Evolutionary conservation across 768 basidiomycete genomes (phyloP).

Genomic region (Mrakia frigida): DNA sequence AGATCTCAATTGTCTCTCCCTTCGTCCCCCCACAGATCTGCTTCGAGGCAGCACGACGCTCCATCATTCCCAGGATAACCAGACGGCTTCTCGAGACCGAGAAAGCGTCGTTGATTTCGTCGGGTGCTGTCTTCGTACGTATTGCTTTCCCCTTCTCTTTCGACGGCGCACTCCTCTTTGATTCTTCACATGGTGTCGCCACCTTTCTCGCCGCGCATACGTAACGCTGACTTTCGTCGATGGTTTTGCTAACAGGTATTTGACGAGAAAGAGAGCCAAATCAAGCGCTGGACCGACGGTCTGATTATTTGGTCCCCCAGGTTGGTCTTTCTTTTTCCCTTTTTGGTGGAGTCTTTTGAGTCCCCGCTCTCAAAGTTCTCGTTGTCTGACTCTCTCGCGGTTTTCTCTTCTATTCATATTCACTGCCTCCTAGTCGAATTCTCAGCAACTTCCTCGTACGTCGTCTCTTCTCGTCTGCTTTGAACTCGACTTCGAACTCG

Average conservation of each 20-base stretch:
- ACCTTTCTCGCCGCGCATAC: too few relatives aligned
- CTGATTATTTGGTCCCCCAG: not conserved
- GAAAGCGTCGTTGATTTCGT: slow-evolving; percentile 1
- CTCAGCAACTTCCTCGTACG: slow-evolving; percentile 5
- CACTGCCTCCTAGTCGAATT: not conserved
- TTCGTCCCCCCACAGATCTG: not conserved
- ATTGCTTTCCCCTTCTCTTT: not conserved
- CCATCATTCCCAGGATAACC: slow-evolving; percentile 63
- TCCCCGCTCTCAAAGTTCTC: not conserved
- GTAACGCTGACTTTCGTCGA: not conserved
- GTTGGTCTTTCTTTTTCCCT: not conserved
- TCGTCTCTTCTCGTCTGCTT: not conserved
- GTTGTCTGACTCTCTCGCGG: not conserved
- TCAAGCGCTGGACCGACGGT: slow-evolving; percentile 39
- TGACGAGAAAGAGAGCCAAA: slow-evolving; percentile 24
- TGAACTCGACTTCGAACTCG: not conserved
- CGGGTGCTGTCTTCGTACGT: slow-evolving; percentile 26
- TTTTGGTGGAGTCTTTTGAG: not conserved
- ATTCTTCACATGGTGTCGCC: too few relatives aligned
- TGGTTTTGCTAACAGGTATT: slow-evolving; percentile 7
- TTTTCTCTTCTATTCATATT: too few relatives aligned
- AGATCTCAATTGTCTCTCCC: not conserved
- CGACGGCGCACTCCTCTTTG: too few relatives aligned
- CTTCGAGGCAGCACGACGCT: slow-evolving; percentile 85
- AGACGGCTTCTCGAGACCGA: slow-evolving; percentile 21